Evolutionary conservation across 2,329 filamentous ascomycete genomes (phyloP), one percentile per base, ranked within the genome.

Genomic region (Fusarium heterosporum): DNA sequence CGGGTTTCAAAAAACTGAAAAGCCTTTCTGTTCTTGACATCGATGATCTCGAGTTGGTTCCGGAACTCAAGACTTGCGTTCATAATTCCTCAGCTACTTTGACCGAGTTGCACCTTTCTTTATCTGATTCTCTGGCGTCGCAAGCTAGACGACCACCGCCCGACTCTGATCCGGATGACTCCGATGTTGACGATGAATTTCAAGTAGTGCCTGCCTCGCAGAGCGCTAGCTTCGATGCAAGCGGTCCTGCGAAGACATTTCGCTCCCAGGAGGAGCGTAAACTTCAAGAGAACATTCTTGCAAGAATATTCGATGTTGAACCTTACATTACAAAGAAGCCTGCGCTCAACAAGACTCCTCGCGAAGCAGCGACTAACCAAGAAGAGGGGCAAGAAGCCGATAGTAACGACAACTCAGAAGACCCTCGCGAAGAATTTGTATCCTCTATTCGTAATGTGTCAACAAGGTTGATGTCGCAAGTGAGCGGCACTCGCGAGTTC

Each of bases 11-110:
- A 47, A 80, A 81, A 36, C 78, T 90, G 14, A 83, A 82, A 64
- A 82, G 73, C 6, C 76, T 90, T 14, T 77, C 82, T 6, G 77
- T 90, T 8, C 78, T 90, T 32, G 87, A 90, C 63, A 88, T 90
- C 51, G 87, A 90, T 60, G 81, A 77, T 28, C 77, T 89, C 6
- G 85, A 88, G 32, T 78, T 86, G 30, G 70, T 88, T 13, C 74
- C 79, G 3, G 88, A 90, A 74, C 79, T 90, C 61, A 84, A 82
- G 62, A 71, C 79, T 7, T 89, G 86, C 68, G 76, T 90, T 25
- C 79, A 78, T 12, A 84, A 85, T 64, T 89, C 84, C 2, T 80
- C 83, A 3, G 79, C 83, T 2, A 86, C 85, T 0, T 77, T 90
- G 22, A 83, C 78, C 22, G 81, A 84, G 43, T 76, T 90, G 26